Evolutionary conservation across 495 filamentous ascomycete species (phyloP).

Genomic region (Talaromyces proteolyticus): DNA sequence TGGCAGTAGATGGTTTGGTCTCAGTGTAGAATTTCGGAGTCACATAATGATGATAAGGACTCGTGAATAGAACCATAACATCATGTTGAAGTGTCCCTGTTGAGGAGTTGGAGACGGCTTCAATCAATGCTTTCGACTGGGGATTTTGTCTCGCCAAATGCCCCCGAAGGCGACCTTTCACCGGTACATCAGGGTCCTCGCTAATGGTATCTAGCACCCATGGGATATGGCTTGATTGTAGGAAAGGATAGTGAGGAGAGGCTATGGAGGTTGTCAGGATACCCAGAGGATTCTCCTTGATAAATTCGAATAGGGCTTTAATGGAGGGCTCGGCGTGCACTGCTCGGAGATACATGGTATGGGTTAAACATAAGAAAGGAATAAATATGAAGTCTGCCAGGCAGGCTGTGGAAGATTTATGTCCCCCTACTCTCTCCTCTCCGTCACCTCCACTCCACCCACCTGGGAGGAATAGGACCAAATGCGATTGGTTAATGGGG

Average conservation of each 20-base stretch:
- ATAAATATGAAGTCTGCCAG: too few species aligned
- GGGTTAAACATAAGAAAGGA: too few species aligned
- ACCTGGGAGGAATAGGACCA: too few species aligned
- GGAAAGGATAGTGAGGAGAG: constrained; percentile 32
- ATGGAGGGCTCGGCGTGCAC: constrained; percentile 39
- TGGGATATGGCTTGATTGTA: constrained; percentile 52
- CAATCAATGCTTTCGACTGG: constrained; percentile 41
- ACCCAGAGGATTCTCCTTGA: constrained; percentile 48
- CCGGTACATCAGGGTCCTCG: constrained; percentile 7
- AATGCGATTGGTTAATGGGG: too few species aligned
- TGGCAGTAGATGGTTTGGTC: constrained; percentile 48
- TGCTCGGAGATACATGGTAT: constrained; percentile 45
- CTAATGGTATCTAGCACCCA: constrained; percentile 43
- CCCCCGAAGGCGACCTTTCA: constrained; percentile 27
- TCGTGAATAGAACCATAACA: constrained; percentile 41
- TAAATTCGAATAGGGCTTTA: constrained; percentile 35
- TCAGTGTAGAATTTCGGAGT: constrained; percentile 45
- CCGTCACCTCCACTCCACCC: too few species aligned
- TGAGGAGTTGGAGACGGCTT: constrained; percentile 11
- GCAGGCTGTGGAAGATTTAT: too few species aligned
- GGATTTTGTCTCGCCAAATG: constrained; percentile 48
- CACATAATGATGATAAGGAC: constrained; percentile 34
- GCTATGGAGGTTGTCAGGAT: constrained; percentile 47
- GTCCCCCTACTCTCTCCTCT: too few species aligned
- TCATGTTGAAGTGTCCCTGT: constrained; percentile 24